Base-by-base conservation (phyloP, 176 grass and related monocot species). In the Musa acuminata region DNA sequence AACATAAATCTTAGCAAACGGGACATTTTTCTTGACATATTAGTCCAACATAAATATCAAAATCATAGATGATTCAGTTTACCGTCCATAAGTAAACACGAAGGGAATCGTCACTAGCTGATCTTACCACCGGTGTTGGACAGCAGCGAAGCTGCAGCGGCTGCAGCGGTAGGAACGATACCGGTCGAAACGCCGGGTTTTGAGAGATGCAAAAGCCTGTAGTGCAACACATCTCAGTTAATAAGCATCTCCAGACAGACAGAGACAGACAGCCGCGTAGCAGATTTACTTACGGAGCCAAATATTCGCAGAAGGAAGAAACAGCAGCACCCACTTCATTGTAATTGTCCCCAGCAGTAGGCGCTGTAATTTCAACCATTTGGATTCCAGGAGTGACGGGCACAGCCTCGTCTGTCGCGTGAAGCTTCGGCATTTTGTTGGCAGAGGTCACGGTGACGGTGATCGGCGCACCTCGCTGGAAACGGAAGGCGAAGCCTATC, bases 291-390 rank as follows among this genome's bases (percentile, higher is more conserved):
- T 82, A 97, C 87, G 87, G 94, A 48, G 87, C 90, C 53, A 97
- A 79, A 87, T 91, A 91, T 79, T 97, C 94, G 70, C 87, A 93
- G 72, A 98, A 93, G 0, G 90, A 82, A 14, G 84, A 80, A 72
- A 98, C 81, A 14, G 90, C 82, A 48, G 80, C 84, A 74, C 80
- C 88, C 11, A 98, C 95, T 49, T 98, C 95, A 27, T 79, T 84
- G 85, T 98, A 98, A 71, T 93, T 98, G 71, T 93, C 91, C 58
- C 82, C 71, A 12, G 84, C 82, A 67, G 90, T 86, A 75, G 95
- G 95, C 49, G 95, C 88, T 49, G 84, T 98, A 73, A 98, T 93
- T 82, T 93, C 95, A 69, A 94, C 95, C 72, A 98, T 64, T 75
- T 98, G 88, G 87, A 99, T 99, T 54, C 72, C 88, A 59, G 88